phyloP scores from a whole-genome alignment of 2,329 filamentous ascomycete species.

The Ophiocordyceps camponoti-saundersi region DNA sequence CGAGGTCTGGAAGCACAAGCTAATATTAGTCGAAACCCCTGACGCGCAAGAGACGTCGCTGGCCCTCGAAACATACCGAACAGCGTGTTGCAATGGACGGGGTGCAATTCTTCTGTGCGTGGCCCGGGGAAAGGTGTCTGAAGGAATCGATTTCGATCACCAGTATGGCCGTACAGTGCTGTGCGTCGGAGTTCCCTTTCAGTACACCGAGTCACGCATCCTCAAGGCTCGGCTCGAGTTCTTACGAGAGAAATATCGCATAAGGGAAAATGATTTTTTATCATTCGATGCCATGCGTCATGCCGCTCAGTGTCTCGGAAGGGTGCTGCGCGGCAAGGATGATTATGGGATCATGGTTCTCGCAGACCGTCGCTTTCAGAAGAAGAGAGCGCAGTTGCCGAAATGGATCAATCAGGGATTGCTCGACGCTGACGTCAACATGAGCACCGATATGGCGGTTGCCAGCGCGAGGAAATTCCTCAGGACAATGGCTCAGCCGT shows the following conservation, averaged over 20 bases:
- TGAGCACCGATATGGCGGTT: constrained; percentile 91
- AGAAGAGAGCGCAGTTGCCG: constrained; percentile 77
- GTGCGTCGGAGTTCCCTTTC: constrained; percentile 93
- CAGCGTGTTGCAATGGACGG: constrained; percentile 90
- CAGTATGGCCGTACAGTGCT: constrained; percentile 93
- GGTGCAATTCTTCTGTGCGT: constrained; percentile 89
- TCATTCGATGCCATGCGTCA: constrained; percentile 99
- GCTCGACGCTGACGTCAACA: constrained; percentile 67
- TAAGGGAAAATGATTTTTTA: constrained; percentile 91
- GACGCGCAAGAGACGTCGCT: constrained; percentile 94
- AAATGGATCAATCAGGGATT: constrained; percentile 94
- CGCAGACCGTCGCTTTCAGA: constrained; percentile 82
- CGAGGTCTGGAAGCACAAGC: constrained; percentile 97
- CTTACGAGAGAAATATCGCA: constrained; percentile 89
- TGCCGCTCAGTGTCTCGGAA: constrained; percentile 87
- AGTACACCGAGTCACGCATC: constrained; percentile 96
- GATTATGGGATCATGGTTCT: constrained; percentile 99
- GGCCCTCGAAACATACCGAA: constrained; percentile 89
- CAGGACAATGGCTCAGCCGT: constrained; percentile 81
- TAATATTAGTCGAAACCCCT: constrained; percentile 93
- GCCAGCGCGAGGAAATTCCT: constrained; percentile 80
- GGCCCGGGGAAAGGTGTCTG: constrained; percentile 89
- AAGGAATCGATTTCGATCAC: constrained; percentile 98
- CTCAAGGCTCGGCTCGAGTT: constrained; percentile 92
- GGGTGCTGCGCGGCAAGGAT: constrained; percentile 88